Evolutionary conservation across 768 basidiomycete species (phyloP), one percentile per base, ranked within the genome.

Genomic region (Leccinum broughii): DNA sequence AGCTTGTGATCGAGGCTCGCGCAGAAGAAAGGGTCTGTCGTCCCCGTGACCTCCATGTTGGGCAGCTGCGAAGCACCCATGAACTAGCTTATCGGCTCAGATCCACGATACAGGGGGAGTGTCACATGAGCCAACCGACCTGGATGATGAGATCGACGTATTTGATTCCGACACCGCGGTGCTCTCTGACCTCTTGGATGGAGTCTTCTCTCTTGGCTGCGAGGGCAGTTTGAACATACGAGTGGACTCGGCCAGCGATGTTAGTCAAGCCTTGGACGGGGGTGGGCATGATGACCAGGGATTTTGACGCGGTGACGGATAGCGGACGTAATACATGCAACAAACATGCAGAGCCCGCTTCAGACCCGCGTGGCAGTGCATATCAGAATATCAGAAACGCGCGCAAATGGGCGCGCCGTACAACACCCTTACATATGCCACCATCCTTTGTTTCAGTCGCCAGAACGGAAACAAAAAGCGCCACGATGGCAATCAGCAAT

Each of bases 51-150:
- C 63, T 90, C 88, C 81, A 88, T 83, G 78, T 80, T 86, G 0
- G 90, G 88, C 28, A 92, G 68, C 1, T 81, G 82, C 15, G 82
- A 83, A 6, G 89, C 90, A 4, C 87, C 85, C 51, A 91, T 89
- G 58, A 92, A 90, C 83, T 88, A 56, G 3, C 6, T 10, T 46
- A 17, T 39, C 6, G 10, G n/a, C 5, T 71, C 17, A 69, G 58
- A 50, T 51, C 17, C 5, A 30, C 15, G 3, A 34, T 32, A 14
- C 5, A 17, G 8, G 10, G 32, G 13, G 6, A 22, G 15, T 11
- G 17, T 10, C 7, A 17, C 28, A 52, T 15, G 22, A 11, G 32
- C 13, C 30, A 8, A 54, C 75, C 59, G 58, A 85, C 84, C 73
- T 84, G 82, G 55, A 88, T 83, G 14, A 74, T 74, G 30, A 88